A percentile compares a stretch with the other conserved stretches of the same genome.
Evolutionary conservation across 2,329 filamentous ascomycete species (phyloP).

Genomic region (Xylaria hypoxylon): DNA sequence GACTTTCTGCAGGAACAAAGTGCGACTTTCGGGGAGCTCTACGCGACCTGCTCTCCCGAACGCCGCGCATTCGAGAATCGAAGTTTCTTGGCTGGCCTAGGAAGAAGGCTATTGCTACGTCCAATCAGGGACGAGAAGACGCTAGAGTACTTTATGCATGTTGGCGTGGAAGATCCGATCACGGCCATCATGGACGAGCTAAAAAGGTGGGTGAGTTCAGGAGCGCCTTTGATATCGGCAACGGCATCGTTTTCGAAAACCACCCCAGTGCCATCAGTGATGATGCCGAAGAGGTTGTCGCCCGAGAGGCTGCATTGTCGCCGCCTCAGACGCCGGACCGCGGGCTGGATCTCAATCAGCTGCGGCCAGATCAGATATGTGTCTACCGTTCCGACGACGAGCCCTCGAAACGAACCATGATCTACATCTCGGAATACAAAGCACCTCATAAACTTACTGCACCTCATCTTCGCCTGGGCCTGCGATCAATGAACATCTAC

Average conservation of each 20-base stretch:
- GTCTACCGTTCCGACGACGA: constrained; percentile 38
- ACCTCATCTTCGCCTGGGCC: constrained; percentile 55
- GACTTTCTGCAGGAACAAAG: constrained; percentile 49
- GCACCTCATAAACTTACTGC: constrained; percentile 59
- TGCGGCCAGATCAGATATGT: constrained; percentile 52
- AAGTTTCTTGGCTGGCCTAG: constrained; percentile 43
- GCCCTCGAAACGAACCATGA: constrained; percentile 40
- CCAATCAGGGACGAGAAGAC: constrained; percentile 47
- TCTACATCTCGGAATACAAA: constrained; percentile 60
- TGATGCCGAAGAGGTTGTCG: constrained; percentile 35
- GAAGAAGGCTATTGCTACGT: constrained; percentile 39
- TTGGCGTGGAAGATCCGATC: constrained; percentile 49
- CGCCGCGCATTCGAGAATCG: constrained; percentile 46
- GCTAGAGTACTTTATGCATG: constrained; percentile 49
- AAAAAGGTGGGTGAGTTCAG: constrained; percentile 38
- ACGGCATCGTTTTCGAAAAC: constrained; percentile 52
- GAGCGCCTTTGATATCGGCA: constrained; percentile 44
- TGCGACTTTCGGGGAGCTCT: constrained; percentile 40
- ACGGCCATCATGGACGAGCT: constrained; percentile 48
- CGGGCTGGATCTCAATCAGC: constrained; percentile 35
- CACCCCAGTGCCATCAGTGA: constrained; percentile 48
- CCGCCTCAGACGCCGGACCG: constrained; percentile 40
- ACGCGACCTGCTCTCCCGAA: constrained; percentile 39
- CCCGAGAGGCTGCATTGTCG: constrained; percentile 18
- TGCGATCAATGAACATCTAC: constrained; percentile 57